Percentiles rank a stretch among this genome's conserved stretches.
Evolutionary conservation across 352 stramenopile species (phyloP).

Genomic region (Globisporangium nagaii): DNA sequence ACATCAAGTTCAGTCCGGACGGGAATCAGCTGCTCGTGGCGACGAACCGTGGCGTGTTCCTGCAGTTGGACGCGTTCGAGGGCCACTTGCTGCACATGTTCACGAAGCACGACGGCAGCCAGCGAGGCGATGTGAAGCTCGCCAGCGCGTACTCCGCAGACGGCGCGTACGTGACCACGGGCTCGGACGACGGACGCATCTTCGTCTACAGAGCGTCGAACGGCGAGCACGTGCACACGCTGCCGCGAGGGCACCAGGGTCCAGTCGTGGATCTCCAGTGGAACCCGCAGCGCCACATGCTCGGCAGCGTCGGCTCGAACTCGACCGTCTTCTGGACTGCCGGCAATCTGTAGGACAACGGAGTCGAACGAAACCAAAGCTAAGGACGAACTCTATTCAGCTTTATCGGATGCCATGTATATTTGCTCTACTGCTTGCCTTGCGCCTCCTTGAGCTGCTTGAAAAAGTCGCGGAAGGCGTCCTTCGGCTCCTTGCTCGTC

Average conservation of each 20-base stretch:
- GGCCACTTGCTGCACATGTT: conserved; percentile 74
- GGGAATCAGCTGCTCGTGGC: conserved; percentile 81
- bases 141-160: conserved; percentile 68
- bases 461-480: conserved; percentile 65
- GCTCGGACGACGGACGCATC: conserved; percentile 67
- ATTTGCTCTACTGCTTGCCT: not conserved
- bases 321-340: conserved; percentile 76
- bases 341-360: conserved; percentile 3
- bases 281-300: conserved; percentile 81
- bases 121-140: conserved; percentile 37
- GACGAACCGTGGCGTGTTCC: conserved; percentile 73
- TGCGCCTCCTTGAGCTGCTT: conserved; percentile 29
- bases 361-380: not conserved
- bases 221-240: conserved; percentile 50
- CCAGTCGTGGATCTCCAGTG: conserved; percentile 65
- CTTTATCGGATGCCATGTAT: no score
- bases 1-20: conserved; percentile 83
- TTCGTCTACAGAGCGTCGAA: conserved; percentile 60
- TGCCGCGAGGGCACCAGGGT: conserved; percentile 58
- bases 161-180: conserved; percentile 65
- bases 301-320: conserved; percentile 65
- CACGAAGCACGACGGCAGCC: conserved; percentile 35
- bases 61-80: conserved; percentile 84
- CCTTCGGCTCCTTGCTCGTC: conserved; percentile 79
- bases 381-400: no score